Conservation (phyloP, 495 filamentous ascomycete genomes). For the Talaromyces ruber region DNA sequence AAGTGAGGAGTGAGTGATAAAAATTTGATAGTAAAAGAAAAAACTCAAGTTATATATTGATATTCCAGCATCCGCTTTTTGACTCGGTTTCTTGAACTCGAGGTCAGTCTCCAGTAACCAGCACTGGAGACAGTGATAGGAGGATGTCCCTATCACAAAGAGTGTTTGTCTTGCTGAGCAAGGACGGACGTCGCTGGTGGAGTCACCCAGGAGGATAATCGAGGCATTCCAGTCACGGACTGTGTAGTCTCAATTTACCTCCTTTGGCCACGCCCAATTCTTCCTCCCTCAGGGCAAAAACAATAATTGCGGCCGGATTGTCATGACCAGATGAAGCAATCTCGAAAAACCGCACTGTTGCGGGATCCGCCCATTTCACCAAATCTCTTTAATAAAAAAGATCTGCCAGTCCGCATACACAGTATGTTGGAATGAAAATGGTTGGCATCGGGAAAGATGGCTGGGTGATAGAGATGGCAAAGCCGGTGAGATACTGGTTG, state of each 20-base stretch:
- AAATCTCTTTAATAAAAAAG: not conserved
- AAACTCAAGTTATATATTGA: not conserved
- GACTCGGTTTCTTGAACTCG: conserved; percentile 1
- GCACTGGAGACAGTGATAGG: not conserved
- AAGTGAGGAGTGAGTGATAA: not conserved
- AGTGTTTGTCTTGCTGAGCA: not conserved
- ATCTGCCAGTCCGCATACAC: conserved; percentile 1
- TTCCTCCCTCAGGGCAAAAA: not conserved
- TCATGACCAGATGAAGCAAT: not conserved
- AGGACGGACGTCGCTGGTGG: not conserved
- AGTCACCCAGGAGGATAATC: not conserved
- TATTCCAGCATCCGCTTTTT: not conserved
- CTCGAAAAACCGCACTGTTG: not conserved
- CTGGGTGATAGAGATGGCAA: conserved; percentile 4
- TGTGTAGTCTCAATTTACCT: not conserved
- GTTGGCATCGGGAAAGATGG: conserved; percentile 9
- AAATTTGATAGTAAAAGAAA: not conserved
- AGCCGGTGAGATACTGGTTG: conserved; percentile 11
- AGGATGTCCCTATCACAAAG: not conserved
- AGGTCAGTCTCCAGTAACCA: not conserved
- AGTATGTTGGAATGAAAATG: conserved; percentile 1
- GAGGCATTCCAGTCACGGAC: not conserved
- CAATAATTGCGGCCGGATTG: conserved; percentile 1
- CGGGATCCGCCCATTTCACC: not conserved
- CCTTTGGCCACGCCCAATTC: not conserved